Percentiles rank a stretch among this genome's conserved stretches.
These are phyloP conservation scores for Piedraia hortae DNA, from an alignment of 2,329 filamentous ascomycete species.

Conservation along the genomic window DNA sequence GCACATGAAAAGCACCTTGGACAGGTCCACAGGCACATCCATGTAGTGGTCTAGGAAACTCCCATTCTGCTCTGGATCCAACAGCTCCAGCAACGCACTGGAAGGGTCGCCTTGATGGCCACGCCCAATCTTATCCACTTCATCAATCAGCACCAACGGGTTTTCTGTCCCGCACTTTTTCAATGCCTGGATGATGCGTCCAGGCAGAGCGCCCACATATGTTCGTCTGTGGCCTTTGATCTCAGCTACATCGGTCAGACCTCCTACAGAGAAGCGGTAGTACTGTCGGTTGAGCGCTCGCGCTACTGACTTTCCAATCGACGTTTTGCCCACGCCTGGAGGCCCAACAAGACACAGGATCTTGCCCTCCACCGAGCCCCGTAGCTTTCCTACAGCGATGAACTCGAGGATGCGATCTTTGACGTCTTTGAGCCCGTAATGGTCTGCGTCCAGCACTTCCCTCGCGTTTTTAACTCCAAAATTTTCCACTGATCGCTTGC, in stretches of 20 bases:
- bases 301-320: constrained; percentile 94
- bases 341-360: constrained; percentile 94
- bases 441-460: constrained; percentile 78
- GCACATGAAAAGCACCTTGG: constrained; percentile 94
- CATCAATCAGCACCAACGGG: constrained; percentile 82
- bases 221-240: constrained; percentile 95
- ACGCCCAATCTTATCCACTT: constrained; percentile 91
- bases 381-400: constrained; percentile 88
- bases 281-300: constrained; percentile 85
- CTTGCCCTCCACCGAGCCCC: constrained; percentile 92
- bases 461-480: constrained; percentile 84
- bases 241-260: constrained; percentile 87
- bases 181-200: constrained; percentile 87
- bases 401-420: constrained; percentile 97
- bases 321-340: constrained; percentile 93
- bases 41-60: constrained; percentile 97
- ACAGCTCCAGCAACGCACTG: constrained; percentile 70
- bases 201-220: constrained; percentile 84
- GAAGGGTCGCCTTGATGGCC: constrained; percentile 93
- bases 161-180: constrained; percentile 99
- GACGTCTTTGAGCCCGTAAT: constrained; percentile 89
- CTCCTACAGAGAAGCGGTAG: constrained; percentile 93
- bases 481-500: constrained; percentile 80
- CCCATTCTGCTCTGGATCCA: constrained; percentile 90
- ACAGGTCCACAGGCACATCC: constrained; percentile 89